Base-by-base conservation (phyloP, 1,139 yeast genomes). In the Eremothecium coryli region DNA sequence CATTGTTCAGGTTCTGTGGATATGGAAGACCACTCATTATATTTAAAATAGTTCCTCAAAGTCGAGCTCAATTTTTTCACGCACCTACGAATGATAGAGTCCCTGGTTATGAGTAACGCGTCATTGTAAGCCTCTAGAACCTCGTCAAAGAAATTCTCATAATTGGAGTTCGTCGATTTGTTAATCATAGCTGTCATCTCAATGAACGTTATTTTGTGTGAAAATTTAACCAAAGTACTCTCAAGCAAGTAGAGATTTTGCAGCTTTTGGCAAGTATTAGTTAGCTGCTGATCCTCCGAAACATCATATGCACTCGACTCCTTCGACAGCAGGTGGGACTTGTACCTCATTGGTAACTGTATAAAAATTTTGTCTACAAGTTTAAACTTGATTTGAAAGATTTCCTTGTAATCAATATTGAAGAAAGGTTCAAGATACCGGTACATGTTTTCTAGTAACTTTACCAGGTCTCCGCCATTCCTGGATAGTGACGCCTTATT, bases 321-420 rank as follows among this genome's bases (percentile, higher is more conserved):
- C 7, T 32, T 42, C 32, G 38, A 51, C 57, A 21, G 48, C 13
- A 85, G 54, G 20, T 70, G 64, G 3, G 67, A 69, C 38, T 68
- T 67, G 50, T 82, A 86, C 26, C 62, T 62, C 37, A 79, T 80
- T 16, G 85, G 54, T 29, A 86, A 54, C 21, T 66, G 66, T 32
- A 85, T 57, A 52, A 85, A 94, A 23, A 85, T 75, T 17, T 73
- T 74, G 7, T 82, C 72, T 18, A 82, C 71, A 38, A 79, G 78
- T 47, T 73, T 70, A 36, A 82, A 62, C 48, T 85, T 84, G 49
- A 72, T 79, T 38, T 73, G 73, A 26, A 73, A 71, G 17, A 82
- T 64, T 10, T 77, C 65, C 26, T 77, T 50, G 33, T 54, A 53
- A 18, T 56, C 52, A 6, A 55, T 37, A 10, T 47, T 47, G 44